phyloP scores from a whole-genome alignment of 345 rosid species.

The Leavenworthia alabamica region DNA sequence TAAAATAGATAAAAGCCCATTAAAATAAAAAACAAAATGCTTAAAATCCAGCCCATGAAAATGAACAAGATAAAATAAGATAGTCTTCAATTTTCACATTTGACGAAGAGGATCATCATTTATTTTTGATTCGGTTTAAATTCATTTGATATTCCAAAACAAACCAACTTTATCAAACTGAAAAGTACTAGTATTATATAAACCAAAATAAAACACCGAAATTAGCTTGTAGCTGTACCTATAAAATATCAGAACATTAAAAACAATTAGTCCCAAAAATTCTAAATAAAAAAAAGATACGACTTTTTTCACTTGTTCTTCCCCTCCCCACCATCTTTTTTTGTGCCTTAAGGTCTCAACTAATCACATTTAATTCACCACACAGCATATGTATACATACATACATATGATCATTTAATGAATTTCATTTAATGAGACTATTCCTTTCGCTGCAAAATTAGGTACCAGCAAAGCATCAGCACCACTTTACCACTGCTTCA shows the following conservation, averaged over 20 bases:
- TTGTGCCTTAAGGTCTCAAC: constrained; percentile 52
- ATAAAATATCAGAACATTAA: constrained; percentile 2
- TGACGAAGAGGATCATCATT: neutral
- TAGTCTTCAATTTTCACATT: too few species aligned
- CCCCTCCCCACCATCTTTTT: constrained; percentile 22
- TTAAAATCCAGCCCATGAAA: too few species aligned
- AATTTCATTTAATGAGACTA: constrained; percentile 26
- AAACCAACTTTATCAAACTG: neutral
- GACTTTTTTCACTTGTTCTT: neutral
- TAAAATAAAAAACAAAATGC: too few species aligned
- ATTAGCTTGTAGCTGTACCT: constrained; percentile 20
- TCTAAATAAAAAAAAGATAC: neutral
- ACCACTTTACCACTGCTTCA: constrained; percentile 29
- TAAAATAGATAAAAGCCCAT: too few species aligned
- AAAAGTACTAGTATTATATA: neutral
- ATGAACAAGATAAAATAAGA: too few species aligned
- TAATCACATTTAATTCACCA: constrained; percentile 57
- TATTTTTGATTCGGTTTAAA: neutral
- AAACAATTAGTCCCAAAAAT: neutral
- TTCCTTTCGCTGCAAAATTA: constrained; percentile 49
- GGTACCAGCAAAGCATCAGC: constrained; percentile 38
- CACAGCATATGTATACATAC: constrained; percentile 16
- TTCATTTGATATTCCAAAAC: neutral
- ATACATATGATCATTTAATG: constrained; percentile 42
- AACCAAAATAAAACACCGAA: neutral